A percentile compares a stretch with the other conserved stretches of the same genome.
These are phyloP conservation scores for Boletus fagicola DNA, from an alignment of 768 basidiomycete genomes.

Conservation along the genomic window DNA sequence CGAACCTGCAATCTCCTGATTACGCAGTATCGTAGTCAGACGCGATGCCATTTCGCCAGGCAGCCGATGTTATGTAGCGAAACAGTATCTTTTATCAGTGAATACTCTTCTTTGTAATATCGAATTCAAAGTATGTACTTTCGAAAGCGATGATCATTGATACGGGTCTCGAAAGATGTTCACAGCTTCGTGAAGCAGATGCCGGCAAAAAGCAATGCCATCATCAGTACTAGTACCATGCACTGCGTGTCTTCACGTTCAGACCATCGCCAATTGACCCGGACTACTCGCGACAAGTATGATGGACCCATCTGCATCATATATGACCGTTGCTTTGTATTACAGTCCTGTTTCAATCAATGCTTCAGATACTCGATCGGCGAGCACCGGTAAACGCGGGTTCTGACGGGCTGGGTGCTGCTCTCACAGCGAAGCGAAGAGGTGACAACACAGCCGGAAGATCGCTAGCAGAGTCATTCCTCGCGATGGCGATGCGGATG, in stretches of 20 bases:
- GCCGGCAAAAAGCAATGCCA: not conserved
- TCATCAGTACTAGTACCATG: not conserved
- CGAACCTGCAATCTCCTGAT: constrained; percentile 95
- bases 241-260: not conserved
- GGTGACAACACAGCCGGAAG: constrained; percentile 6
- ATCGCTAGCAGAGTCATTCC: not conserved
- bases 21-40: constrained; percentile 69
- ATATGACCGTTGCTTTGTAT: not conserved
- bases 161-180: too few species aligned
- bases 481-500: constrained; percentile 22
- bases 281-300: not conserved
- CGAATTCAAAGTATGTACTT: too few species aligned
- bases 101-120: too few species aligned
- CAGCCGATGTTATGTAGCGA: constrained; percentile 41
- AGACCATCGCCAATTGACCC: not conserved
- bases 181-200: not conserved
- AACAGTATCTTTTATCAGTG: fast-evolving
- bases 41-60: constrained; percentile 94
- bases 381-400: not conserved
- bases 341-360: not conserved
- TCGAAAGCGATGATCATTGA: not conserved
- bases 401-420: constrained; percentile 5
- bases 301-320: not conserved
- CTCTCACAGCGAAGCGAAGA: constrained; percentile 14
- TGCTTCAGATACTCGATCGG: constrained; percentile 17